Percentiles rank a stretch among this genome's conserved stretches.
Evolutionary conservation across 306 rosid species (phyloP).

Genomic region (Castanea crenata): DNA sequence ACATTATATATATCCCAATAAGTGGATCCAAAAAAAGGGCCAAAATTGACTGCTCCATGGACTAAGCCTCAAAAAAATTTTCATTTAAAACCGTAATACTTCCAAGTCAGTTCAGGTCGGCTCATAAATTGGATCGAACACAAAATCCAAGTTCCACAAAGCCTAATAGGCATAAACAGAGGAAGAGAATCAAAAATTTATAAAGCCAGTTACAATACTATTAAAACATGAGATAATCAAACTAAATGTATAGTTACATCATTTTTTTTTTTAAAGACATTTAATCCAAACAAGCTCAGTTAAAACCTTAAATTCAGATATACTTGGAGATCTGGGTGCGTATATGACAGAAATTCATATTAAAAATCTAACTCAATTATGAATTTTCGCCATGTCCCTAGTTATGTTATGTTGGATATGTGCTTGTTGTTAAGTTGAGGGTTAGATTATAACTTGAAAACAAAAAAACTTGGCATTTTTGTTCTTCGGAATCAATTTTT

Average conservation of each 20-base stretch:
- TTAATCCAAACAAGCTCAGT: background rate
- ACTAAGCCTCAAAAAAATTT: too few relatives aligned
- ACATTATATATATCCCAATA: too few relatives aligned
- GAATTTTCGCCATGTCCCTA: background rate
- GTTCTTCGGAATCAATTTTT: background rate
- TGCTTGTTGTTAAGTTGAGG: background rate
- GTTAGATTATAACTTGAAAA: too few relatives aligned
- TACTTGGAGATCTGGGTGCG: background rate
- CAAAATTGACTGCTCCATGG: too few relatives aligned
- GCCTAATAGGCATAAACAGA: too few relatives aligned
- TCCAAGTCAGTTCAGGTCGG: too few relatives aligned
- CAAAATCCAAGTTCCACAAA: too few relatives aligned
- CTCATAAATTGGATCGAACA: too few relatives aligned
- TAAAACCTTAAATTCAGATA: background rate
- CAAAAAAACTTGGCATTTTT: background rate
- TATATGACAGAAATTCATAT: background rate
- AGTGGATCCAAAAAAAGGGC: too few relatives aligned
- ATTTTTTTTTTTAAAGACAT: background rate
- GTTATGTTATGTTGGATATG: background rate
- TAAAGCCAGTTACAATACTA: background rate
- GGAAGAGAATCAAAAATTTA: too few relatives aligned
- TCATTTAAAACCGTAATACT: too few relatives aligned
- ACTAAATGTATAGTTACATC: background rate
- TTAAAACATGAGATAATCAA: background rate
- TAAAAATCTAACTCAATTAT: background rate